Percentiles rank a stretch among this genome's conserved stretches.
Evolutionary conservation across 2,329 filamentous ascomycete species (phyloP).

Genomic region (Dryadomyces sulphureus): DNA sequence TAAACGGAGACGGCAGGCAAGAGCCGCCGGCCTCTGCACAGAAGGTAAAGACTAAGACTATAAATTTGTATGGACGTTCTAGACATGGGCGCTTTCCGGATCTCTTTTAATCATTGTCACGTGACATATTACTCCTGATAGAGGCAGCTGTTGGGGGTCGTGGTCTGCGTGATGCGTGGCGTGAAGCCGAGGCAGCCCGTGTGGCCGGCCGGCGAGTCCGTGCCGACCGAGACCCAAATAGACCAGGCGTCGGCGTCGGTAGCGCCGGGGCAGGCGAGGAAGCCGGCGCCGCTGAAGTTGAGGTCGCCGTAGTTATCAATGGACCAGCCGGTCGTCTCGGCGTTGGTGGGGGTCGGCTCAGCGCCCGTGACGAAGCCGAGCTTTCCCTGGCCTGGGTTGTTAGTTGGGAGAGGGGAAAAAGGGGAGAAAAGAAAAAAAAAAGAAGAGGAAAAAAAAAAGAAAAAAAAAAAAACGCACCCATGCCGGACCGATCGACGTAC

Average conservation of each 20-base stretch:
- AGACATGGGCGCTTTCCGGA: not conserved
- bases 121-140: not conserved
- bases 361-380: not conserved
- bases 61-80: not conserved
- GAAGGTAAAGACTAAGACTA: not conserved
- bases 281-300: not conserved
- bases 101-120: not conserved
- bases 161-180: not conserved
- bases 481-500: not conserved
- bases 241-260: not conserved
- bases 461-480: not conserved
- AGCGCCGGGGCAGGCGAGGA: not conserved
- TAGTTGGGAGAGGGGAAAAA: not conserved
- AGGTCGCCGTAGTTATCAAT: not conserved
- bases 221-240: not conserved
- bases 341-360: not conserved
- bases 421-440: not conserved
- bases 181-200: not conserved
- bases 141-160: not conserved
- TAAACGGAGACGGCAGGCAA: too few relatives aligned
- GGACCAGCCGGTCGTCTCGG: not conserved
- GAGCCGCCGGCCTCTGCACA: not conserved
- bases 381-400: not conserved
- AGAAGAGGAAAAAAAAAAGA: not conserved
- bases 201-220: not conserved